Evolutionary conservation across 1,284 basidiomycete genomes (phyloP).

Genomic region (Ceratorhiza oryzae-sativae): DNA sequence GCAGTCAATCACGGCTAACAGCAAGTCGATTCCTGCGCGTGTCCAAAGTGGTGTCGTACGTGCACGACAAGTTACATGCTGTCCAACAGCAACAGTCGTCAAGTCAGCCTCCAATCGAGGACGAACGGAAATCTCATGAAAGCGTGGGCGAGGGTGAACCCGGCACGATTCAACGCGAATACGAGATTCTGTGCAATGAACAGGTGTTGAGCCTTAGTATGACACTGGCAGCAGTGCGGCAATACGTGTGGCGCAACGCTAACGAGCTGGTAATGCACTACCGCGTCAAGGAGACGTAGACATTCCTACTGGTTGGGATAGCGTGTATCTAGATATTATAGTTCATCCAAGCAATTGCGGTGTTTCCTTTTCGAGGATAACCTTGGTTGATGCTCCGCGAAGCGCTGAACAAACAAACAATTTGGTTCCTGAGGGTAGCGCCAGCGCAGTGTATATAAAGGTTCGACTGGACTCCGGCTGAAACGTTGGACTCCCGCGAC

Average conservation of each 20-base stretch:
- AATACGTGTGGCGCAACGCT: constrained; percentile 85
- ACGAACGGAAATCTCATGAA: background rate
- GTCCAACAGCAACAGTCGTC: background rate
- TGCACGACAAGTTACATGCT: constrained; percentile 49
- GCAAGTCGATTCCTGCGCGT: constrained; percentile 86
- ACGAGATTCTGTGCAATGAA: constrained; percentile 90
- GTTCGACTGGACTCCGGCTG: background rate
- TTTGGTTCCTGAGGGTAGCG: constrained; percentile 1
- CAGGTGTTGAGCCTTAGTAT: constrained; percentile 79
- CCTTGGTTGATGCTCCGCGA: background rate
- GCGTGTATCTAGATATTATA: background rate
- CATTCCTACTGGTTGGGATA: background rate
- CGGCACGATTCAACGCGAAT: constrained; percentile 46
- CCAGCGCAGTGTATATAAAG: background rate
- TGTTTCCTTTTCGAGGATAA: background rate
- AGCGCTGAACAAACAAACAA: background rate
- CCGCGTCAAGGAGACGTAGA: constrained; percentile 58
- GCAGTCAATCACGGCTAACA: constrained; percentile 82
- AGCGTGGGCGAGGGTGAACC: background rate
- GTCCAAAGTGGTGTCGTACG: constrained; percentile 83
- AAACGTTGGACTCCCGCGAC: background rate
- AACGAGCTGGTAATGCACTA: constrained; percentile 85
- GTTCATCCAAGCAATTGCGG: background rate
- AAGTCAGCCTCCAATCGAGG: background rate
- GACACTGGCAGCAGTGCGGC: constrained; percentile 87